Conservation (phyloP, 352 stramenopile species). For the Pythium insidiosum region DNA sequence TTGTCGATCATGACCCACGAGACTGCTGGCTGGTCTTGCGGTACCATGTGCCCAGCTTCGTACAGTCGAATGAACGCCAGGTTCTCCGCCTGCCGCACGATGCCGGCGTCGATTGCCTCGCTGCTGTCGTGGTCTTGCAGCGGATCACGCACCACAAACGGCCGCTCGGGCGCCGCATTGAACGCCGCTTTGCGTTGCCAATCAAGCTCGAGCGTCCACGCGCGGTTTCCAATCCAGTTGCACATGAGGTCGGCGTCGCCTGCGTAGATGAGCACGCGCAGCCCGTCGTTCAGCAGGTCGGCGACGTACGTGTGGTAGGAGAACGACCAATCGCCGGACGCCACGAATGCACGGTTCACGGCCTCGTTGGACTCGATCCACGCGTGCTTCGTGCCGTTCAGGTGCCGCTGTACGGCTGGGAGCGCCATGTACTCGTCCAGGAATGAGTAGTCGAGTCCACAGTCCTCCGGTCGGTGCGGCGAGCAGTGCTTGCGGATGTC, state of each 20-base stretch:
- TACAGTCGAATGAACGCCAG: slow-evolving; percentile 86
- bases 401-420: slow-evolving; percentile 2
- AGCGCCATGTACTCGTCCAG: slow-evolving; percentile 6
- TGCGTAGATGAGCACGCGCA: slow-evolving; percentile 28
- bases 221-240: slow-evolving; percentile 91
- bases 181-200: slow-evolving; percentile 81
- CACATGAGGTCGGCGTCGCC: slow-evolving; percentile 93
- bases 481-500: slow-evolving; percentile 44
- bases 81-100: slow-evolving; percentile 8
- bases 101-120: slow-evolving; percentile 6
- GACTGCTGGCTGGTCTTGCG: slow-evolving; percentile 72
- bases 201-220: slow-evolving; percentile 83
- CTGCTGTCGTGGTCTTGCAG: neutral
- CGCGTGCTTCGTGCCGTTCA: slow-evolving; percentile 4
- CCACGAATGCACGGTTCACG: slow-evolving; percentile 72
- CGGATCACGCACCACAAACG: slow-evolving; percentile 11
- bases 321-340: slow-evolving; percentile 79
- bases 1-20: slow-evolving; percentile 73
- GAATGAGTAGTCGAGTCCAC: slow-evolving; percentile 2
- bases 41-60: slow-evolving; percentile 87
- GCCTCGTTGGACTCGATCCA: slow-evolving; percentile 84
- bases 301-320: slow-evolving; percentile 67
- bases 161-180: slow-evolving; percentile 18
- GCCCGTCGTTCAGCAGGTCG: slow-evolving; percentile 49
- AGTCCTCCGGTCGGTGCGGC: neutral